Conservation (phyloP, 768 basidiomycete species). For the Xerocomus brunneocitrinus region DNA sequence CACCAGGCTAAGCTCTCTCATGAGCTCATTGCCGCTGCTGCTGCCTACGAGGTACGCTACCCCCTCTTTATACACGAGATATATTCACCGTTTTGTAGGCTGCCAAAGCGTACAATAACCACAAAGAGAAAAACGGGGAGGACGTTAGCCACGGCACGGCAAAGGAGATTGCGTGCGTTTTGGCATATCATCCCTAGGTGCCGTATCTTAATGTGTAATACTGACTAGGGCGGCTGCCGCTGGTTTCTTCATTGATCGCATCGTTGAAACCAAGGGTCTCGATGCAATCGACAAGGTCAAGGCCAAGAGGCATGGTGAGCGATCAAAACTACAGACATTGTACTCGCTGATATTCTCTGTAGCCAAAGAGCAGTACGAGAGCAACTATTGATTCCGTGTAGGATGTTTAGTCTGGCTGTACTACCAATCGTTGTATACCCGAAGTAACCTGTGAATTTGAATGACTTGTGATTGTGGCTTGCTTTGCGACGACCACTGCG, state of each 20-base stretch:
- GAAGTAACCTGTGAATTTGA: neutral
- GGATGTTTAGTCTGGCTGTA: neutral
- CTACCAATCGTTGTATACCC: constrained; percentile 7
- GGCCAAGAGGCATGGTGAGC: constrained; percentile 37
- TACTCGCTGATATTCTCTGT: neutral
- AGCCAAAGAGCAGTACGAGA: constrained; percentile 7
- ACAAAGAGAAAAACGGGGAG: constrained; percentile 45
- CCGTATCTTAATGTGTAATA: neutral
- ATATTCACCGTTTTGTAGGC: constrained; percentile 38
- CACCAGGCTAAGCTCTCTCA: constrained; percentile 61
- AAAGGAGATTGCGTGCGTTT: constrained; percentile 47
- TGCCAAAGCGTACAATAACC: constrained; percentile 59
- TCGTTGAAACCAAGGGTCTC: constrained; percentile 57
- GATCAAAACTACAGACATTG: too few relatives aligned
- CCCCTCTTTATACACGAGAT: neutral
- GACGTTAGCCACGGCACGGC: constrained; percentile 47
- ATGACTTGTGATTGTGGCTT: neutral
- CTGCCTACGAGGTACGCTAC: constrained; percentile 51
- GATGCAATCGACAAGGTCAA: constrained; percentile 43
- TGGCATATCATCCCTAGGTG: neutral
- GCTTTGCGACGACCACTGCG: neutral
- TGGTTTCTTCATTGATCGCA: constrained; percentile 49
- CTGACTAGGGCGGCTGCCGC: constrained; percentile 46
- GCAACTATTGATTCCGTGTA: too few relatives aligned
- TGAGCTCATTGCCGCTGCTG: constrained; percentile 64